Evolutionary conservation across 495 filamentous ascomycete genomes (phyloP).

Genomic region (Neurospora tetraspora): DNA sequence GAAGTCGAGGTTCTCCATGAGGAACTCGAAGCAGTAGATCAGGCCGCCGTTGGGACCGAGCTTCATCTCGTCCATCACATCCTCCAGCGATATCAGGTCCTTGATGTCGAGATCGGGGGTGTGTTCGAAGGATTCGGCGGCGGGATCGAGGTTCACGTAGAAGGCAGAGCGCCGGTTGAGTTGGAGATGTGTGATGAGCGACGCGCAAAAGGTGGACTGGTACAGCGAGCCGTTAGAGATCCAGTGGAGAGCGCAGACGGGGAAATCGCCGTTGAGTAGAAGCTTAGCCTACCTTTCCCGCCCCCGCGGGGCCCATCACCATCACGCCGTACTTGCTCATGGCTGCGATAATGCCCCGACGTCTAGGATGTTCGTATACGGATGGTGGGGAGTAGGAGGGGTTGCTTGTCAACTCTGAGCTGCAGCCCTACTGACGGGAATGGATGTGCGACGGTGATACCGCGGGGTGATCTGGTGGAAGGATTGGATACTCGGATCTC

Average conservation of each 20-base stretch:
- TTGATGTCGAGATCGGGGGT: conserved; percentile 94
- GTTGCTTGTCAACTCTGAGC: not conserved
- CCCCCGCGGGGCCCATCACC: conserved; percentile 87
- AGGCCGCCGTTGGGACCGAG: conserved; percentile 92
- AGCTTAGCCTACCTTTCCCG: conserved; percentile 56
- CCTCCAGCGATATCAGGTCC: conserved; percentile 87
- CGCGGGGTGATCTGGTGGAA: not conserved
- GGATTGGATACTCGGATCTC: not conserved
- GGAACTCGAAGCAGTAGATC: conserved; percentile 95
- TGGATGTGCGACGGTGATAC: not conserved
- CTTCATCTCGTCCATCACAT: conserved; percentile 96
- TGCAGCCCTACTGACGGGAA: not conserved
- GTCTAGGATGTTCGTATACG: not conserved
- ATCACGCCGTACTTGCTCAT: conserved; percentile 96
- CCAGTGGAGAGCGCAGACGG: not conserved
- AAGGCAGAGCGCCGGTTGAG: conserved; percentile 78
- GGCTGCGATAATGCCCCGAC: not conserved
- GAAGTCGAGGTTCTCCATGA: conserved; percentile 94
- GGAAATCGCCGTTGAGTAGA: not conserved
- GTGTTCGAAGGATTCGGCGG: conserved; percentile 85
- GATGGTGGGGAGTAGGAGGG: not conserved
- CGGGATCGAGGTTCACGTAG: conserved; percentile 97
- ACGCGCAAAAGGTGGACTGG: conserved; percentile 87
- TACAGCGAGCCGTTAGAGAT: conserved; percentile 8
- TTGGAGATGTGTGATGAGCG: conserved; percentile 83